A percentile compares a stretch with the other conserved stretches of the same genome.
These are phyloP conservation scores for Russula sp. DNA, from an alignment of 768 basidiomycete species.

Conservation along the genomic window DNA sequence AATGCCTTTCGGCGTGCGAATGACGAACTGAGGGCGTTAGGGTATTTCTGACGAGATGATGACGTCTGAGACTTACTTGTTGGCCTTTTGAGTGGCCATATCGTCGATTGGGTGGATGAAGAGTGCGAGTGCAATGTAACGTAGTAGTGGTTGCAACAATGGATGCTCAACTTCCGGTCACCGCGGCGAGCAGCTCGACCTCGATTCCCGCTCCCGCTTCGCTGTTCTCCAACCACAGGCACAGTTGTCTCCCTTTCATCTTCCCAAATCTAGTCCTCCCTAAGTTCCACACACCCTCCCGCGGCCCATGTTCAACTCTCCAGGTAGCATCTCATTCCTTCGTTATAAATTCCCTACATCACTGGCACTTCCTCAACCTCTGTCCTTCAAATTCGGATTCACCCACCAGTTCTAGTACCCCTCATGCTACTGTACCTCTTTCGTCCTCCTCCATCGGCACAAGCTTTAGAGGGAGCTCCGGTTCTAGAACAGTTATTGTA, in stretches of 20 bases:
- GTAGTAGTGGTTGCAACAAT: neutral
- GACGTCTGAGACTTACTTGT: constrained; percentile 10
- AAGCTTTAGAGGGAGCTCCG: neutral
- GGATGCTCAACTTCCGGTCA: neutral
- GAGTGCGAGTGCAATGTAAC: neutral
- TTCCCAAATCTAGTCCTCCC: neutral
- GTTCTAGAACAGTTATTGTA: neutral
- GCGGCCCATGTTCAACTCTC: too few species aligned
- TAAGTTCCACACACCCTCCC: too few species aligned
- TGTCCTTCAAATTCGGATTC: too few species aligned
- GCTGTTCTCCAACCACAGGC: neutral
- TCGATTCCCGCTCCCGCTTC: too few species aligned
- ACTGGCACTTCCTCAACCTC: too few species aligned
- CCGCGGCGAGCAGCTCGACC: neutral
- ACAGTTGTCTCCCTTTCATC: constrained; percentile 12
- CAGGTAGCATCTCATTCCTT: too few species aligned
- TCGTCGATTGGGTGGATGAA: neutral
- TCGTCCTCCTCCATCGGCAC: neutral
- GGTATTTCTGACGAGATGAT: neutral
- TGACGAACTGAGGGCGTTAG: constrained; percentile 31
- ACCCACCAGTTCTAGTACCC: too few species aligned
- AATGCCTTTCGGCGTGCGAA: constrained; percentile 37
- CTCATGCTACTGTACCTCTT: too few species aligned
- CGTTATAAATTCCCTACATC: too few species aligned
- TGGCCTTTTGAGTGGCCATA: constrained; percentile 22